Conservation (phyloP, 192 early-diverging fungal species). For the Umbelopsis sp. region DNA sequence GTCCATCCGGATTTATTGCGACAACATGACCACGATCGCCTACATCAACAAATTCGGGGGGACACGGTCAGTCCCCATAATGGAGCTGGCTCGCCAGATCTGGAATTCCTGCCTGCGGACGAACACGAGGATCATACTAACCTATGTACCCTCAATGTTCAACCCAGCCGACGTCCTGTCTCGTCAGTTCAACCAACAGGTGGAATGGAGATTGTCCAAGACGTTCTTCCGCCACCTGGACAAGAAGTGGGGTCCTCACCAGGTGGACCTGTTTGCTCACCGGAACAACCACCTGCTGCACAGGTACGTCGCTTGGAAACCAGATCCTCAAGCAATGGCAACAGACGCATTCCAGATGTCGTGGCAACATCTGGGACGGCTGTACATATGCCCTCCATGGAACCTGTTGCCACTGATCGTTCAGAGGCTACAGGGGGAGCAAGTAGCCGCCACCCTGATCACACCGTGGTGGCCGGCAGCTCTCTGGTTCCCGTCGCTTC, state of each 20-base stretch:
- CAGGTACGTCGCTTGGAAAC: constrained; percentile 31
- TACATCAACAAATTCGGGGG: no score
- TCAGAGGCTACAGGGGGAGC: no score
- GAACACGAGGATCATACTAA: constrained; percentile 23
- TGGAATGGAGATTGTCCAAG: constrained; percentile 32
- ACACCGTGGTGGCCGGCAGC: no score
- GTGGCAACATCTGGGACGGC: no score
- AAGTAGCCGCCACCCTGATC: no score
- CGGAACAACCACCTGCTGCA: constrained; percentile 21
- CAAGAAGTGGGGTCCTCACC: constrained; percentile 29
- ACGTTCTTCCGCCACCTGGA: constrained; percentile 7
- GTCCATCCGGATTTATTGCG: no score
- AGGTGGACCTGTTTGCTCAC: no score
- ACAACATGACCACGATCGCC: no score
- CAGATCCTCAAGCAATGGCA: constrained; percentile 16
- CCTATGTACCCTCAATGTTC: constrained; percentile 24
- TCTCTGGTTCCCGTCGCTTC: no score
- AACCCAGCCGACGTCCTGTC: constrained; percentile 32
- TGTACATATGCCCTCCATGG: no score
- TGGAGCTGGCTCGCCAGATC: not conserved
- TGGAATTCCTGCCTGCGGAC: no score
- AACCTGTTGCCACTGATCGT: constrained; percentile 21
- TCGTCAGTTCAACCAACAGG: constrained; percentile 11
- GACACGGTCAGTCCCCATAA: no score
- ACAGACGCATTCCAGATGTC: constrained; percentile 26